Percentiles rank a stretch among this genome's conserved stretches.
phyloP scores from a whole-genome alignment of 208 protist species.

The Acanthamoeba triangularis region DNA sequence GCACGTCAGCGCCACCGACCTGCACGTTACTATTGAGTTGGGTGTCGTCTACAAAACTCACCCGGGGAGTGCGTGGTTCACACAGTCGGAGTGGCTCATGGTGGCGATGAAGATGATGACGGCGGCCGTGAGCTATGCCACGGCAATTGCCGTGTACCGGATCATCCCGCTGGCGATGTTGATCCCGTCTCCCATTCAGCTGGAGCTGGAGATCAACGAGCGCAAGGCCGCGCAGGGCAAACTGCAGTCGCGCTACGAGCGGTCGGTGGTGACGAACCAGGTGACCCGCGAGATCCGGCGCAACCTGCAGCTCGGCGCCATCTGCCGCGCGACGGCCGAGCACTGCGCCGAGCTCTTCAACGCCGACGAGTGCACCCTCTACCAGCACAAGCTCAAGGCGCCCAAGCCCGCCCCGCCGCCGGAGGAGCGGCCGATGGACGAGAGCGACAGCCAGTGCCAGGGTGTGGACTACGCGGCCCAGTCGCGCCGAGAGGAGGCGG shows the following conservation, averaged over 20 bases:
- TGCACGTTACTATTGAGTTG: no score
- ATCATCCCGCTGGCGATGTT: constrained; percentile 54
- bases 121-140: constrained; percentile 44
- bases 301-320: not conserved
- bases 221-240: constrained; percentile 17
- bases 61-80: not conserved
- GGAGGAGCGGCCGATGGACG: not conserved
- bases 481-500: not conserved
- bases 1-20: no score
- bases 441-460: not conserved
- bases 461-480: not conserved
- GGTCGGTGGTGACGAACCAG: constrained; percentile 21
- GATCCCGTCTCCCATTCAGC: constrained; percentile 8
- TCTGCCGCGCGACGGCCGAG: not conserved
- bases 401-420: not conserved
- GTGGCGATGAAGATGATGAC: constrained; percentile 29
- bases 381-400: not conserved
- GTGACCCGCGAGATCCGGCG: constrained; percentile 15
- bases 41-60: not conserved
- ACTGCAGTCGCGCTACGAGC: constrained; percentile 14
- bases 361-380: not conserved
- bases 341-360: not conserved
- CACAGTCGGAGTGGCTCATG: constrained; percentile 40
- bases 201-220: constrained; percentile 58
- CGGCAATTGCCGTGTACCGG: constrained; percentile 51